Percentiles rank a stretch among this genome's conserved stretches.
phyloP scores from a whole-genome alignment of 139 green algal genomes.

The Penium margaritaceum region DNA sequence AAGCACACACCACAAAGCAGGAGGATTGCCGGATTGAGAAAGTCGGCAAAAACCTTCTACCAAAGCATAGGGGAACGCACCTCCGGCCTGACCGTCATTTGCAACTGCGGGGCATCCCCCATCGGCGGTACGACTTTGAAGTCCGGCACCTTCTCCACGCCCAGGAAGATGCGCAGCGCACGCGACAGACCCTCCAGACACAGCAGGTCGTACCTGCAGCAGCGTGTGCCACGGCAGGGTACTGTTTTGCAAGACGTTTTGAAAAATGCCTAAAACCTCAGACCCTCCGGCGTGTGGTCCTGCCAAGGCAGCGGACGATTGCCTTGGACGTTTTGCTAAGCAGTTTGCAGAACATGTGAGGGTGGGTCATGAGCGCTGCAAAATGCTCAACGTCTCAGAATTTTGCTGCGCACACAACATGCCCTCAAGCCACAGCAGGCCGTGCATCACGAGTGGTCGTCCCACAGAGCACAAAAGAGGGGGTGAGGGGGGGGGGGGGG shows the following conservation, averaged over 20 bases:
- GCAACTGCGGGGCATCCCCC: not conserved
- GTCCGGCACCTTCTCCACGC: conserved; percentile 50
- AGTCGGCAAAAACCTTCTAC: no score
- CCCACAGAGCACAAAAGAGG: no score
- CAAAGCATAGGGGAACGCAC: no score
- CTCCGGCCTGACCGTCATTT: conserved; percentile 36
- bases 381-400: no score
- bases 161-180: conserved; percentile 90
- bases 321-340: no score
- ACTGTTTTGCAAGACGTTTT: not conserved
- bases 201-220: conserved; percentile 87
- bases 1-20: no score
- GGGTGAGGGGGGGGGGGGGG: no score
- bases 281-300: not conserved
- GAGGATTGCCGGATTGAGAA: no score
- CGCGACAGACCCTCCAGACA: conserved; percentile 93
- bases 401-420: not conserved
- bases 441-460: no score
- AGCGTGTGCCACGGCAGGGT: not conserved
- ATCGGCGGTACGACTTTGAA: conserved; percentile 61
- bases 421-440: not conserved
- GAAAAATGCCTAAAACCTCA: not conserved
- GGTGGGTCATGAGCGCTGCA: no score
- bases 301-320: no score
- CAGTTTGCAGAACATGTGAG: no score